Evolutionary conservation across 306 rosid species (phyloP).

Genomic region (Castanea crenata): DNA sequence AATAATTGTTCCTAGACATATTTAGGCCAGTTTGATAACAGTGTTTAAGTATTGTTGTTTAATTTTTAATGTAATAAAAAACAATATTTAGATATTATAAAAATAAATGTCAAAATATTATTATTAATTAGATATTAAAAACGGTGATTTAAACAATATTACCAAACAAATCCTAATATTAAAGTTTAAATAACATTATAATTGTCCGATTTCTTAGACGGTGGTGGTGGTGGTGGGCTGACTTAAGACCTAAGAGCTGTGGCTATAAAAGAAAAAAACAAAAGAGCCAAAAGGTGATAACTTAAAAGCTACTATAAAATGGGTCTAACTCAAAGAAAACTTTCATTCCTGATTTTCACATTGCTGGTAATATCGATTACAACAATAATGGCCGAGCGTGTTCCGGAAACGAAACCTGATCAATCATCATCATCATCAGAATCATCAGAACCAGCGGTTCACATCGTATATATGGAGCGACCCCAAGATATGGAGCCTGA

Average conservation of each 20-base stretch:
- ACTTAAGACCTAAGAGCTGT: background rate
- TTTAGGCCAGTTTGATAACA: too few relatives aligned
- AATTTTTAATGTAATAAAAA: too few relatives aligned
- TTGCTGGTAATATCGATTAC: constrained; percentile 3
- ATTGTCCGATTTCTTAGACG: background rate
- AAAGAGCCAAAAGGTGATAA: background rate
- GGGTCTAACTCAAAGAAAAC: background rate
- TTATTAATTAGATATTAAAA: too few relatives aligned
- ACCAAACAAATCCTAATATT: too few relatives aligned
- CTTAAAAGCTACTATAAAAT: background rate
- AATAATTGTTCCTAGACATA: too few relatives aligned
- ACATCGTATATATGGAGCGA: constrained; percentile 76
- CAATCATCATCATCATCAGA: background rate
- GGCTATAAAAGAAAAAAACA: background rate
- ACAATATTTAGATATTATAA: too few relatives aligned
- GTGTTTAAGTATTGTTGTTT: too few relatives aligned
- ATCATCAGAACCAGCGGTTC: constrained; percentile 46
- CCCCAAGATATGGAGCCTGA: constrained; percentile 67
- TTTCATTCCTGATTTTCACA: background rate
- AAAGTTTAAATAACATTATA: too few relatives aligned
- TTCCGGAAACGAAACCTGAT: constrained; percentile 4
- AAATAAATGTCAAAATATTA: too few relatives aligned
- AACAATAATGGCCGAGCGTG: constrained; percentile 49
- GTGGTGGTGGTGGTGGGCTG: background rate
- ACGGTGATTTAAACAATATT: too few relatives aligned